Evolutionary conservation across 2,329 filamentous ascomycete species (phyloP), one percentile per base, ranked within the genome.

Genomic region (Fusarium verticillioides): DNA sequence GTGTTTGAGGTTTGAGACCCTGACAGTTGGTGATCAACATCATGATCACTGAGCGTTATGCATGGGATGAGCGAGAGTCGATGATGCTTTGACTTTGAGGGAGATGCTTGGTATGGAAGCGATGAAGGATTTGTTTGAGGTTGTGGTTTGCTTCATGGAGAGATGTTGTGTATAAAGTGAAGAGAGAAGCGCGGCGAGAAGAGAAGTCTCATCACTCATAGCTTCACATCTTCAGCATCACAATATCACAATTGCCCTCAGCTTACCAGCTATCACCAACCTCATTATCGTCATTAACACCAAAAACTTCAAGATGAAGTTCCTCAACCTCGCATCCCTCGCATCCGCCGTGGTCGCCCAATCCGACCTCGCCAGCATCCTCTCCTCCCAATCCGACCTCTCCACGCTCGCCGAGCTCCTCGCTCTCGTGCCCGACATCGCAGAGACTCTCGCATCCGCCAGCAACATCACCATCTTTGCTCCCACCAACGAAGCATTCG

Each of bases 391-490:
- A 11, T 39, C 65, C 11, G 73, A 75, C 11, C 68, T 75, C 7
- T 72, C 70, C 5, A 75, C 70, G 0, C 21, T 75, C 2, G 67
- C 68, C 5, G 71, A 73, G 43, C 73, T 76, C 5, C 54, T 76
- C 32, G 60, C 66, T 40, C 68, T 74, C 9, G 70, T 76, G 0
- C 70, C 71, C 10, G 73, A 71, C 13, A 74, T 82, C 11, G 77
- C 80, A 9, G 77, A 81, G 26, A 78, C 73, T 19, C 78, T 83
- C 12, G 71, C 77, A 16, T 71, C 75, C 21, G 74, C 79, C 4
- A 77, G 72, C 39, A 82, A 82, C 67, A 79, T 81, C 54, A 81
- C 78, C 61, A 82, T 80, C 65, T 76, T 82, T 26, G 81, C 82
- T 1, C 81, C 81, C 7, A 81, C 79, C 19, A 82, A 83, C 72